Base-by-base conservation (phyloP, 352 stramenopile species). In the Phytophthora pinifolia region DNA sequence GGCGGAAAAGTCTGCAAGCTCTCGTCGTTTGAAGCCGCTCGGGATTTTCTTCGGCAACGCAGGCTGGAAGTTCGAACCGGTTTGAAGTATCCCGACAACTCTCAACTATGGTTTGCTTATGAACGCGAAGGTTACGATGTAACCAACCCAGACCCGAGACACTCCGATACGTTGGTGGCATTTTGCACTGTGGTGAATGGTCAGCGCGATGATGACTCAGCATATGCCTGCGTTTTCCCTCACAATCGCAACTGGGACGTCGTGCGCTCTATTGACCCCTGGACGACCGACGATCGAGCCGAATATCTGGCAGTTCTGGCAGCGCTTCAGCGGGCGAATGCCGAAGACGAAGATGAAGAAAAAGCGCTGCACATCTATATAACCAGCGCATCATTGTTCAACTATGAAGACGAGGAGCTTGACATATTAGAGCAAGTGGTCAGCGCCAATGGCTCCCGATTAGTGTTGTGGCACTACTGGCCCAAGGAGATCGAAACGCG, bases 181-280 rank as follows among this genome's bases (percentile, higher is more conserved):
- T 87, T 87, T 37, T 87, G 76, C 34, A 72, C 72, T 5, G 59
- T 84, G 6, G 54, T 75, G 33, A 84, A 85, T 44, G 74, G 74
- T 6, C 65, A 36, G 2, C 59, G 63, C 6, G 55, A 59, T 5
- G 76, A 27, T 27, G 22, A 27, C 6, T 0, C 3, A 2, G 79
- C 67, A 0, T 87, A 67, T 45, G 79, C 79, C n/a, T 89, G 79
- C 32, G 66, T 89, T 34, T 88, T 88, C 37, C 76, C 79, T n/a
- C 25, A 89, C 38, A 56, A 70, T 1, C 38, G 59, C 12, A 36
- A 48, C 25, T 89, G 74, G 79, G 74, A 86, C 18, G 59, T 88
- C 4, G 60, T 69, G 15, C 49, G 53, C 35, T 67, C 59, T 29
- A 56, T 83, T 0, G 15, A 57, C 25, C 22, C 1, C 0, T 3